phyloP scores from a whole-genome alignment of 2,329 filamentous ascomycete species.

The Fusarium ambrosium region DNA sequence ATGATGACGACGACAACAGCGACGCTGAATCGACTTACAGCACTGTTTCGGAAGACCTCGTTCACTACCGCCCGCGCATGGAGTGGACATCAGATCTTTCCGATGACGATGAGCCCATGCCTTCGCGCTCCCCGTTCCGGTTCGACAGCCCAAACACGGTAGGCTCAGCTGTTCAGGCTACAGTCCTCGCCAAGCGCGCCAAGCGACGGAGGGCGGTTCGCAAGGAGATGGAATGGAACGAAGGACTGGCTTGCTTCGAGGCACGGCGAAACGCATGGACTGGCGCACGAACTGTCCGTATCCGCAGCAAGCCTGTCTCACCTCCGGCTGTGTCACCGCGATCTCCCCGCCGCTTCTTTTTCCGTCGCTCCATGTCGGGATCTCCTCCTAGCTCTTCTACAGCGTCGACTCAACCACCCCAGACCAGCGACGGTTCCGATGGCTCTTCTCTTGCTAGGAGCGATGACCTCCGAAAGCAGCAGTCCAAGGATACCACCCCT shows the following conservation, averaged over 20 bases:
- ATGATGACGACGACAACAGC: conserved; percentile 41
- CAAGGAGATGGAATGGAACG: conserved; percentile 82
- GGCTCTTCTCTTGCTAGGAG: conserved; percentile 59
- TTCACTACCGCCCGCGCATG: conserved; percentile 63
- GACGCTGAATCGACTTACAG: conserved; percentile 67
- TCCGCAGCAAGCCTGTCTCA: conserved; percentile 62
- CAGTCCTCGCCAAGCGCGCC: conserved; percentile 64
- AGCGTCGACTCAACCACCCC: conserved; percentile 37
- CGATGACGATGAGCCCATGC: conserved; percentile 58
- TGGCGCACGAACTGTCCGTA: conserved; percentile 73
- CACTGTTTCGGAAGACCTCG: conserved; percentile 67
- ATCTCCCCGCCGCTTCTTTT: conserved; percentile 64
- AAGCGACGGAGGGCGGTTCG: conserved; percentile 69
- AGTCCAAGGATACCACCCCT: conserved; percentile 52
- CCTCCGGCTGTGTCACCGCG: conserved; percentile 60
- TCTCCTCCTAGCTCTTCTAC: conserved; percentile 52
- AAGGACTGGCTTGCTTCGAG: conserved; percentile 84
- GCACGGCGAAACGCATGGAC: conserved; percentile 88
- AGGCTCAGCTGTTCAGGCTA: conserved; percentile 57
- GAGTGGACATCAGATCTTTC: conserved; percentile 72
- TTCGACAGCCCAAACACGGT: conserved; percentile 65
- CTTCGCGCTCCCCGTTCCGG: conserved; percentile 62
- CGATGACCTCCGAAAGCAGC: conserved; percentile 50
- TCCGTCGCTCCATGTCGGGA: conserved; percentile 61
- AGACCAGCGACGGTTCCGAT: conserved; percentile 53